These are phyloP conservation scores for Fagus sylvatica DNA, from an alignment of 306 rosid genomes.

Conservation along the genomic window DNA sequence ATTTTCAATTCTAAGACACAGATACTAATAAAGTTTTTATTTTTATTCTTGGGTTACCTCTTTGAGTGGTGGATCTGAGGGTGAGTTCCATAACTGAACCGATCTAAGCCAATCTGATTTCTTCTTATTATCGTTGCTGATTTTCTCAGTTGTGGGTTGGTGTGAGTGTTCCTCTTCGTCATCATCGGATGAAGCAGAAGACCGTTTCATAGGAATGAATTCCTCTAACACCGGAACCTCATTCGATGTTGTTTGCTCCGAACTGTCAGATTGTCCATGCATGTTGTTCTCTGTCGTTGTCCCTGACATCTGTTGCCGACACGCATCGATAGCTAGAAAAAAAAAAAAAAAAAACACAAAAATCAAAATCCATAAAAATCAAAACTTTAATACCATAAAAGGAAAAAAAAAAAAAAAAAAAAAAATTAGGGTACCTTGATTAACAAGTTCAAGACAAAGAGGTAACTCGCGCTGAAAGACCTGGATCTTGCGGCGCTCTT, in stretches of 20 bases:
- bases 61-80: slow-evolving; percentile 45
- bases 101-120: slow-evolving; percentile 93
- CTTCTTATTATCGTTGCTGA: slow-evolving; percentile 34
- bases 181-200: slow-evolving; percentile 34
- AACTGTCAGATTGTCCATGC: slow-evolving; percentile 79
- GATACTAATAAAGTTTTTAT: neutral
- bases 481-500: slow-evolving; percentile 65
- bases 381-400: neutral
- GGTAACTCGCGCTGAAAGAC: slow-evolving; percentile 81
- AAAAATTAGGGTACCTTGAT: slow-evolving; percentile 50
- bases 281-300: slow-evolving; percentile 58
- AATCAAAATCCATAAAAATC: neutral
- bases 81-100: slow-evolving; percentile 78
- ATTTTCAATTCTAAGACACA: neutral
- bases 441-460: slow-evolving; percentile 74
- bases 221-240: slow-evolving; percentile 67
- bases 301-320: slow-evolving; percentile 56
- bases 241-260: slow-evolving; percentile 73
- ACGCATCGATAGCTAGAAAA: slow-evolving; percentile 67
- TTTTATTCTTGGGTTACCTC: slow-evolving; percentile 41
- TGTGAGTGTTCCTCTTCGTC: slow-evolving; percentile 48
- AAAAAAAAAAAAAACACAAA: neutral
- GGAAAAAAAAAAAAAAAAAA: neutral
- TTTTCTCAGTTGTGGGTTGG: slow-evolving; percentile 23
- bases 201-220: slow-evolving; percentile 73